These are phyloP conservation scores for Lactarius hatsudake DNA, from an alignment of 768 basidiomycete species.

Conservation along the genomic window DNA sequence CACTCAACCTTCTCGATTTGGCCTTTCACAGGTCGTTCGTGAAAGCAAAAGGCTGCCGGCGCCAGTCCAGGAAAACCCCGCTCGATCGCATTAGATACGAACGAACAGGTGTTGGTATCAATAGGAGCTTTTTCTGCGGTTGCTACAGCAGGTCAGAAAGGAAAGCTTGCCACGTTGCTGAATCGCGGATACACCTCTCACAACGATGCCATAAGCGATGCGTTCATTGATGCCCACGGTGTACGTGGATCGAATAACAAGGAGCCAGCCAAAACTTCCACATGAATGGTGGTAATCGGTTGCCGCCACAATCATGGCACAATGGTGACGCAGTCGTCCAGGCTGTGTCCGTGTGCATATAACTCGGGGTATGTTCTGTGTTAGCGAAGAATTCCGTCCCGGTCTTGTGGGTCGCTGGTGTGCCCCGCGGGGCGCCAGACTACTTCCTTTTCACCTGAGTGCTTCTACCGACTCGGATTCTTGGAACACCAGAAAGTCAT, in stretches of 20 bases:
- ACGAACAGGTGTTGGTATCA: background rate
- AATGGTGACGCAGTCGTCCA: background rate
- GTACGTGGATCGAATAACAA: no score
- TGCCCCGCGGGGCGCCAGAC: background rate
- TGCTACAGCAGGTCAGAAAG: background rate
- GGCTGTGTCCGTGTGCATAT: background rate
- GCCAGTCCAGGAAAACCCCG: background rate
- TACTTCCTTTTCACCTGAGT: background rate
- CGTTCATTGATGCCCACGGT: no score
- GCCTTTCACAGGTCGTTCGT: no score
- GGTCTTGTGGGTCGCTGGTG: background rate
- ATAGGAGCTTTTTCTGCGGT: background rate
- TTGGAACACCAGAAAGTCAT: no score
- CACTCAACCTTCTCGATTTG: background rate
- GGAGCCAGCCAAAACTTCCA: no score
- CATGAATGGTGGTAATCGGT: no score
- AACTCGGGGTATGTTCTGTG: background rate
- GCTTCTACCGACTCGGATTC: no score
- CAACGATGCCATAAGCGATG: no score
- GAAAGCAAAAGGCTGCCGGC: background rate
- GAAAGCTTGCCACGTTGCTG: background rate
- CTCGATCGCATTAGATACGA: background rate
- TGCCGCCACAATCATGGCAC: background rate
- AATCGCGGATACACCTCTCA: no score
- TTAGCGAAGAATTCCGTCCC: background rate